A percentile compares a stretch with the other conserved stretches of the same genome.
Evolutionary conservation across 345 rosid genomes (phyloP).

Genomic region (Turritis glabra): DNA sequence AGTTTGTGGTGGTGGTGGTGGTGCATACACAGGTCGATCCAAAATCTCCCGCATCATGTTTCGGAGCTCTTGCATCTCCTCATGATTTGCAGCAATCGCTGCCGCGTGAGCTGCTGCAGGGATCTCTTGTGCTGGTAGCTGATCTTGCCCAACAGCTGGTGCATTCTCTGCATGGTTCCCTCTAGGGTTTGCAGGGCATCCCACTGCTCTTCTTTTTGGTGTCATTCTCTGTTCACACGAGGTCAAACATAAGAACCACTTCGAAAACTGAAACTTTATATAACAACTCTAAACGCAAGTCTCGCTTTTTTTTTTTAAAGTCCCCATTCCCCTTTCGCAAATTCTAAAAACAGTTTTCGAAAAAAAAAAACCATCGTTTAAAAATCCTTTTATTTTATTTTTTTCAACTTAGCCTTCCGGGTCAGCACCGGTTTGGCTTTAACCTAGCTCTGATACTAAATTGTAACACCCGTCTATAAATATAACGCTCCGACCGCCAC

Average conservation of each 20-base stretch:
- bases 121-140: not conserved
- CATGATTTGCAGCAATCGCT: not conserved
- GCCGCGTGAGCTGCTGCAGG: not conserved
- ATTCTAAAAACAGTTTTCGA: too few species aligned
- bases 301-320: not conserved
- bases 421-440: too few species aligned
- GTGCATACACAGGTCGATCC: not conserved
- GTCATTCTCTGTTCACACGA: not conserved
- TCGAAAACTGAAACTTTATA: not conserved
- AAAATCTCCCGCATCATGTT: not conserved
- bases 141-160: not conserved
- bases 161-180: not conserved
- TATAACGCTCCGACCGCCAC: too few species aligned
- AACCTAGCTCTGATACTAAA: too few species aligned
- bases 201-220: too few species aligned
- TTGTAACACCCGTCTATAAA: too few species aligned
- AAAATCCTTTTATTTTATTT: too few species aligned
- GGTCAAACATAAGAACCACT: not conserved
- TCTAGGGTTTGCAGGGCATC: not conserved
- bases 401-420: too few species aligned
- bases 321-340: too few species aligned
- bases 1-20: not conserved
- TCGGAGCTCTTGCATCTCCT: not conserved
- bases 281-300: not conserved
- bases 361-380: too few species aligned